Evolutionary conservation across 2,329 filamentous ascomycete species (phyloP).

Genomic region (Xylariaceae sp.): DNA sequence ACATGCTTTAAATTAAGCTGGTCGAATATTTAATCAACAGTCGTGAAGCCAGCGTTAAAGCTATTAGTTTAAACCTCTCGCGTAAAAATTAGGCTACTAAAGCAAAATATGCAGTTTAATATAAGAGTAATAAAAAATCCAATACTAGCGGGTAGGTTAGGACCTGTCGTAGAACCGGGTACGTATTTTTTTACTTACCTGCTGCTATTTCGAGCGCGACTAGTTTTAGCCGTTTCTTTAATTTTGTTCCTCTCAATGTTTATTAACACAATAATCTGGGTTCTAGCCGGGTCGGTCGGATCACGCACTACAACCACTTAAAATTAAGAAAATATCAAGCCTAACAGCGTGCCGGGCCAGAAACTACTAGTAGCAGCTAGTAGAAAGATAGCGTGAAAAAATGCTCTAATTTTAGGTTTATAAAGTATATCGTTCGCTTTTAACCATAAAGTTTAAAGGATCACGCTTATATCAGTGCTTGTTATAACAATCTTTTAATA

Average conservation of each 20-base stretch:
- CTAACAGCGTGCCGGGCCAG: neutral
- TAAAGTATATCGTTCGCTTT: neutral
- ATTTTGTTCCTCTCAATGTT: slow-evolving; percentile 5
- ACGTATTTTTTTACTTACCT: neutral
- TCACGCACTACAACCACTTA: neutral
- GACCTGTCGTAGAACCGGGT: neutral
- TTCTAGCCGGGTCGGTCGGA: neutral
- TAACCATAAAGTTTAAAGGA: neutral
- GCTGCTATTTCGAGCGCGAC: neutral
- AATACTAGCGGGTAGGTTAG: slow-evolving; percentile 1
- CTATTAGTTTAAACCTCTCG: neutral
- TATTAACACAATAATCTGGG: neutral
- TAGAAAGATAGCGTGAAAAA: neutral
- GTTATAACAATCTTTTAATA: slow-evolving; percentile 1
- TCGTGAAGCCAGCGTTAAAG: slow-evolving; percentile 5
- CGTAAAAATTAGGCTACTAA: slow-evolving; percentile 5
- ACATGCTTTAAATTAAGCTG: too few relatives aligned
- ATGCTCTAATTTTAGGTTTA: neutral
- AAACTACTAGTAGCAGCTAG: neutral
- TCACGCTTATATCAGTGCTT: neutral
- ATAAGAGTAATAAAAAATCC: slow-evolving; percentile 11
- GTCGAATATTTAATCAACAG: too few relatives aligned
- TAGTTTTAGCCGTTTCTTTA: slow-evolving; percentile 5
- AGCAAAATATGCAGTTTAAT: slow-evolving; percentile 7
- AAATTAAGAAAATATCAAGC: neutral